phyloP scores from a whole-genome alignment of 139 green algal species.

The Limnomonas spitsbergensis region DNA sequence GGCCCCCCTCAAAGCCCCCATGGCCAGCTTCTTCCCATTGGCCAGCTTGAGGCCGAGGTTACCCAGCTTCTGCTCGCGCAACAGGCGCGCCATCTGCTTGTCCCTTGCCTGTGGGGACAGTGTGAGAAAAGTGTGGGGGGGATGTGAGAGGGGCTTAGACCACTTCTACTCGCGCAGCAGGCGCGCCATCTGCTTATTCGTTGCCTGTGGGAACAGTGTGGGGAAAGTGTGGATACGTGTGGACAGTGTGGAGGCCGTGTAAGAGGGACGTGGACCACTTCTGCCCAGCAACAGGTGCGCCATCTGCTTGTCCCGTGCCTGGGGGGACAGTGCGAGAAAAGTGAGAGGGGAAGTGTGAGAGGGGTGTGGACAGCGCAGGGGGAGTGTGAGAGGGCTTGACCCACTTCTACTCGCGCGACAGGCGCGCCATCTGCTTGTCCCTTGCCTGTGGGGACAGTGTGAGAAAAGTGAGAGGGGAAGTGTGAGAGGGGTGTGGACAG shows the following conservation, averaged over 20 bases:
- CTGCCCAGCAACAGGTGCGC: slow-evolving; percentile 43
- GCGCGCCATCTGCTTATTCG: not conserved
- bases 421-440: slow-evolving; percentile 68
- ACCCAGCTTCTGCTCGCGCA: slow-evolving; percentile 67
- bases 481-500: not conserved
- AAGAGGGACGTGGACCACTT: not conserved
- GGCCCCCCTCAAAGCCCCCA: slow-evolving; percentile 58
- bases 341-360: slow-evolving; percentile 15
- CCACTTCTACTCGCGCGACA: slow-evolving; percentile 70
- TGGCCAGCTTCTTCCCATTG: slow-evolving; percentile 51
- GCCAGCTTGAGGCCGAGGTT: slow-evolving; percentile 62
- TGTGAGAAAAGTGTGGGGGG: not conserved
- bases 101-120: slow-evolving; percentile 57
- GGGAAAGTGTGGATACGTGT: not conserved
- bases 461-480: not conserved
- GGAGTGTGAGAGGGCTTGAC: slow-evolving; percentile 41
- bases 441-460: slow-evolving; percentile 54
- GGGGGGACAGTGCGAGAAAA: not conserved
- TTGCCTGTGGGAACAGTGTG: not conserved
- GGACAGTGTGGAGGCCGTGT: not conserved
- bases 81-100: slow-evolving; percentile 69
- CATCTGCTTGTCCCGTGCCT: slow-evolving; percentile 69
- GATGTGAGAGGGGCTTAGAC: not conserved
- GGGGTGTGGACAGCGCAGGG: not conserved
- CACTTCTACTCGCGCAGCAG: not conserved